Evolutionary conservation across 2,329 filamentous ascomycete genomes (phyloP), one percentile per base, ranked within the genome.

Genomic region (Penicillium sp.): DNA sequence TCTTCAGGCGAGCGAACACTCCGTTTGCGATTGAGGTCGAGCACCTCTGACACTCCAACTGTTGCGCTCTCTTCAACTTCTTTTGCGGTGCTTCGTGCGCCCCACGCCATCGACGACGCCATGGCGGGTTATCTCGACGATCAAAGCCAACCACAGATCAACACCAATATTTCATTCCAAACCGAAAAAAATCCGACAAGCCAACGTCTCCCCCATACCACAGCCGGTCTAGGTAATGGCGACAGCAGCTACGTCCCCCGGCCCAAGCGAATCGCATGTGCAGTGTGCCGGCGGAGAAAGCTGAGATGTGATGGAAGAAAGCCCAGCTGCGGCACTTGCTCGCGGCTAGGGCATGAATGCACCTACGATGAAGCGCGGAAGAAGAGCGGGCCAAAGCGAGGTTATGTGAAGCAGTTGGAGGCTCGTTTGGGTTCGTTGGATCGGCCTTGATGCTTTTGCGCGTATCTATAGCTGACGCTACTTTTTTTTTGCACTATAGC

Each of bases 311-410:
- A 97, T 75, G 93, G 93, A 44, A 82, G 86, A 57, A 89, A 91
- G 66, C 93, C 93, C 23, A 92, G 90, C 69, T 97, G 93, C 75
- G 92, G 90, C 70, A 97, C 93, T 29, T 97, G 93, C 77, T 88
- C 91, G 35, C 85, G 93, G n/a, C 82, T 97, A 55, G 89, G 91
- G 48, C 93, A 97, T 77, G 86, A 90, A 59, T 97, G 93, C 80
- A 89, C 91, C 64, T 97, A 97, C 74, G 93, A 97, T 74, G 93
- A 97, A 80, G 90, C 94, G 70, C 87, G 93, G 75, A 91, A 92
- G 80, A 97, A 97, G 86, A 96, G 93, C 76, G 93, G 93, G 3
- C 93, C 93, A 2, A 97, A 97, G 82, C 86, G 93, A 74, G 93
- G 93, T 70, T 97, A 97, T 75, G 93, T 97, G 64, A 97, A 97